Conservation (phyloP, 208 protist species). For the Leishmania arabica region DNA sequence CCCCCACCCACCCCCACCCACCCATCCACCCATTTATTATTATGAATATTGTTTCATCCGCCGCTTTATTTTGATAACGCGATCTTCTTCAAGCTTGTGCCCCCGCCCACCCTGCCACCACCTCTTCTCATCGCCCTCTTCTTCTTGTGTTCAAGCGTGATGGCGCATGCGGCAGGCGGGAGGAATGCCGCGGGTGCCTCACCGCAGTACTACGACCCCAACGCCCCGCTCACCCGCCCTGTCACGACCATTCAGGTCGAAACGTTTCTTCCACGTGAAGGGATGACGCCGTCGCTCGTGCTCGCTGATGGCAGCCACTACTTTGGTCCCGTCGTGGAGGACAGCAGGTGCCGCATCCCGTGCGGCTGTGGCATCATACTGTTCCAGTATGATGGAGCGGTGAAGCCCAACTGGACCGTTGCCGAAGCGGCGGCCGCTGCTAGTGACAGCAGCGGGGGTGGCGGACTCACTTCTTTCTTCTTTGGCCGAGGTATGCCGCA, state of each 20-base stretch:
- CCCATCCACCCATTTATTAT: too few relatives aligned
- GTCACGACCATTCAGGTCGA: slow-evolving; percentile 70
- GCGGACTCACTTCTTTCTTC: slow-evolving; percentile 19
- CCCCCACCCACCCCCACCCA: too few relatives aligned
- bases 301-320: slow-evolving; percentile 72
- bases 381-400: slow-evolving; percentile 43
- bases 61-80: background rate
- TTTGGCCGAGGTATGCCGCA: slow-evolving; percentile 22
- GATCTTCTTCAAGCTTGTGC: background rate
- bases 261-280: slow-evolving; percentile 48
- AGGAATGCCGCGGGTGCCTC: background rate
- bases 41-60: too few relatives aligned
- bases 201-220: slow-evolving; percentile 38
- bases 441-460: background rate
- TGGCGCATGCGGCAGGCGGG: background rate
- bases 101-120: background rate
- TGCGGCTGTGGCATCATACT: slow-evolving; percentile 74
- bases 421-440: background rate
- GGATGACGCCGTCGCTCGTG: slow-evolving; percentile 33
- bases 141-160: background rate
- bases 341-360: slow-evolving; percentile 47
- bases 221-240: slow-evolving; percentile 36
- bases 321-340: slow-evolving; percentile 67
- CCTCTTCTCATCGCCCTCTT: background rate
- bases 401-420: slow-evolving; percentile 7